A percentile compares a stretch with the other conserved stretches of the same genome.
Evolutionary conservation across 768 basidiomycete genomes (phyloP).

Genomic region (Russula earlei): DNA sequence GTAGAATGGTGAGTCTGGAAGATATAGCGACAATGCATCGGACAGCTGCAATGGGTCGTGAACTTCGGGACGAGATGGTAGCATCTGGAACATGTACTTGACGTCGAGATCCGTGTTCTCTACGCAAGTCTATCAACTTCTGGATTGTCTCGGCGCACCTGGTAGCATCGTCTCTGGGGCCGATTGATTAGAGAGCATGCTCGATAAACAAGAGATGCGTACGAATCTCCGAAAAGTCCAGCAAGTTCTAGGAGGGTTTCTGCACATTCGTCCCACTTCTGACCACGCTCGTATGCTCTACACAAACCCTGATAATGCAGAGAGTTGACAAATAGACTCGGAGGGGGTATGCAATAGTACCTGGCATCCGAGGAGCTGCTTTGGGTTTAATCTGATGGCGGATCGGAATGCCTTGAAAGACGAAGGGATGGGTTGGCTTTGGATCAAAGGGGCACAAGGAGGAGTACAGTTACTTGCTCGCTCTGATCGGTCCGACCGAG

Average conservation of each 20-base stretch:
- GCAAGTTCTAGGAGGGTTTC: slow-evolving; percentile 49
- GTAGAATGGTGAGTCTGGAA: slow-evolving; percentile 65
- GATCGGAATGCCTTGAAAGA: slow-evolving; percentile 62
- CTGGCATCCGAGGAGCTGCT: slow-evolving; percentile 79
- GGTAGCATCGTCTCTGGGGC: slow-evolving; percentile 38
- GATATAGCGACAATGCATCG: slow-evolving; percentile 53
- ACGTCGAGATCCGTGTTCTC: slow-evolving; percentile 47
- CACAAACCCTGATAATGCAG: slow-evolving; percentile 49
- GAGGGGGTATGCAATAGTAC: slow-evolving; percentile 30
- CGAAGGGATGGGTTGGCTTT: slow-evolving; percentile 19
- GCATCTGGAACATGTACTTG: slow-evolving; percentile 36
- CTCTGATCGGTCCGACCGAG: slow-evolving; percentile 60
- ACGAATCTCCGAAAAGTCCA: slow-evolving; percentile 51
- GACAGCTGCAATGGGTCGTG: slow-evolving; percentile 41
- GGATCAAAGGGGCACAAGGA: background rate
- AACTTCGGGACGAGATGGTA: background rate
- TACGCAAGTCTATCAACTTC: slow-evolving; percentile 56
- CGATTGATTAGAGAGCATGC: background rate
- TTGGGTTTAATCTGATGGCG: slow-evolving; percentile 61
- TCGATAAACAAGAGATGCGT: slow-evolving; percentile 19
- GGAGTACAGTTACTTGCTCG: slow-evolving; percentile 62
- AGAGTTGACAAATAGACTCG: background rate
- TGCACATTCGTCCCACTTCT: slow-evolving; percentile 49
- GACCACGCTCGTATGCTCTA: slow-evolving; percentile 57
- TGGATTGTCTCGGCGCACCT: slow-evolving; percentile 81